phyloP scores from a whole-genome alignment of 2,329 filamentous ascomycete species.

The Amauroascus niger region DNA sequence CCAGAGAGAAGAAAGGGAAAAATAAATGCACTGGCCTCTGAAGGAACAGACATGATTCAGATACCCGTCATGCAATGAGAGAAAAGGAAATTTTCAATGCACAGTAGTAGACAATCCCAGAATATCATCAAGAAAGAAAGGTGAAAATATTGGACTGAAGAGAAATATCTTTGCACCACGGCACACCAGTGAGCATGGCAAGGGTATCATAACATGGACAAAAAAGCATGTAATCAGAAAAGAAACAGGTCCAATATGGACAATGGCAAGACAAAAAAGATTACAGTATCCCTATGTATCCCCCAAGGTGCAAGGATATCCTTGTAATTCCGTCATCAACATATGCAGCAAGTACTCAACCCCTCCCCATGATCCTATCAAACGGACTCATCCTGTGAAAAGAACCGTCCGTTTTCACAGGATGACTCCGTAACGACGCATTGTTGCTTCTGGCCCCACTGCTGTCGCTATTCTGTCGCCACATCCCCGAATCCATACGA shows the following conservation, averaged over 20 bases:
- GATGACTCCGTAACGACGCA: slow-evolving; percentile 1
- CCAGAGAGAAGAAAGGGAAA: not conserved
- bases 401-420: not conserved
- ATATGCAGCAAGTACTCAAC: not conserved
- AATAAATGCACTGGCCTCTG: not conserved
- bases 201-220: slow-evolving; percentile 9
- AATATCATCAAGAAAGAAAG: not conserved
- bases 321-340: not conserved
- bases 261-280: not conserved
- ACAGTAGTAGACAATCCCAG: not conserved
- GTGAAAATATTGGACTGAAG: not conserved
- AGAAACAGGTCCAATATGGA: not conserved
- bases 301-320: not conserved
- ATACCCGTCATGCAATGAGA: not conserved
- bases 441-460: not conserved
- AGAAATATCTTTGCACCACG: not conserved
- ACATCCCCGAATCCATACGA: slow-evolving; percentile 7
- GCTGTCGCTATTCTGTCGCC: slow-evolving; percentile 2
- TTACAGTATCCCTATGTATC: not conserved
- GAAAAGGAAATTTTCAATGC: not conserved
- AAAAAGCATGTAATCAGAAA: not conserved
- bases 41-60: not conserved
- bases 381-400: slow-evolving; percentile 4
- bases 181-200: slow-evolving; percentile 4
- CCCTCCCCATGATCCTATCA: slow-evolving; percentile 8